phyloP scores from a whole-genome alignment of 352 stramenopile species.

The Globisporangium sylvaticum region DNA sequence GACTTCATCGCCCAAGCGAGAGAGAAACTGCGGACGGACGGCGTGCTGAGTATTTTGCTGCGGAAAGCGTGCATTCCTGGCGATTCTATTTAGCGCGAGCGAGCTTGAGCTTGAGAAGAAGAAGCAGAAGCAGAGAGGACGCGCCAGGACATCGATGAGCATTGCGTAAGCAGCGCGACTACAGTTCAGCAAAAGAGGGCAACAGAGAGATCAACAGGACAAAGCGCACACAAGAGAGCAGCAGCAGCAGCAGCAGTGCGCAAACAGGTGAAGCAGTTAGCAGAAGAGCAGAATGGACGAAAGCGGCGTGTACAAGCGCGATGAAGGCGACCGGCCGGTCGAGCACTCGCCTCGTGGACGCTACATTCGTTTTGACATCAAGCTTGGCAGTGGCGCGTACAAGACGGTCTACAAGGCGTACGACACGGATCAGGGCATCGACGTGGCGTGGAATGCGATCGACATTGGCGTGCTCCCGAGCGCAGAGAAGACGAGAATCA shows the following conservation, averaged over 20 bases:
- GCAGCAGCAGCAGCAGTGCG: background rate
- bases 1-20: background rate
- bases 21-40: background rate
- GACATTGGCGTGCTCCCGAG: constrained; percentile 94
- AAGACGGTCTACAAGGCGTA: constrained; percentile 94
- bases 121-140: background rate
- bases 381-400: constrained; percentile 81
- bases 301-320: constrained; percentile 62
- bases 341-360: constrained; percentile 77
- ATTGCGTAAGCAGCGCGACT: constrained; percentile 8
- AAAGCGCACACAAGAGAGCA: background rate
- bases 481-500: constrained; percentile 94
- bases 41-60: background rate
- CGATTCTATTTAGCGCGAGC: background rate
- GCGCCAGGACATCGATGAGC: constrained; percentile 8
- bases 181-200: background rate
- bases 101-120: constrained; percentile 1
- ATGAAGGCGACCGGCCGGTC: constrained; percentile 69
- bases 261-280: constrained; percentile 6
- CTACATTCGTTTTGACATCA: constrained; percentile 86
- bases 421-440: constrained; percentile 98
- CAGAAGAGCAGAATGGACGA: constrained; percentile 42
- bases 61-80: background rate
- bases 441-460: constrained; percentile 99
- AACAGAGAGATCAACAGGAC: background rate